Base-by-base conservation (phyloP, 2,329 filamentous ascomycete species). In the Scleromitrula shiraiana region DNA sequence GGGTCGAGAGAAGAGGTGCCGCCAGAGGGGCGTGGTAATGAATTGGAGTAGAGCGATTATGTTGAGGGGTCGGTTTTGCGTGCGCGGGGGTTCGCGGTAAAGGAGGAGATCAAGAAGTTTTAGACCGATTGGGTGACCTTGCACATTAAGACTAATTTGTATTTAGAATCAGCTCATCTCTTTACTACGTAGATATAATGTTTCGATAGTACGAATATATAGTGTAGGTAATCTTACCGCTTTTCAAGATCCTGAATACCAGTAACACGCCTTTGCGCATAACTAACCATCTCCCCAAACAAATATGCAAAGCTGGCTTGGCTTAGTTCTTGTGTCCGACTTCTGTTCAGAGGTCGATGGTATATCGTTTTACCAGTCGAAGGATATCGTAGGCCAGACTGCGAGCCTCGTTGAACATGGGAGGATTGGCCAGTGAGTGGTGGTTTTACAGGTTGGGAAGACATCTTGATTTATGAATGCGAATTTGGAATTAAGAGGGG, bases 361-460 rank as follows among this genome's bases (percentile, higher is more conserved):
- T 97, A 98, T 71, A 98, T 97, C 56, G 89, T 95, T 72, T 97
- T 97, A 71, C 89, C 88, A 67, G 82, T 95, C 49, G 87, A 87
- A 40, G 93, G 91, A 62, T 94, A 88, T 58, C 89, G 86, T 53
- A 98, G 82, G 22, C 86, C 83, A 27, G 75, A 65, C 56, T 75
- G 67, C 6, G 53, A 50, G 38, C 51, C 49, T 48, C 59, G 58
- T 42, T 57, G 57, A 35, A 49, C 37, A 50, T 58, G 56, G 14
- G 60, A 44, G 19, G 52, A 35, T 39, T 59, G 57, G 43, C 36
- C 51, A 36, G 50, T 44, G 17, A 58, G 41, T 14, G 60, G 54
- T 24, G 57, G 53, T 46, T 63, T 64, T 29, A 54, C 50, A 15
- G 57, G 58, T 49, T 64, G 60, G 23, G 61, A 62, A 30, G 62